These are phyloP conservation scores for Trichosporon sp. DNA, from an alignment of 1,284 basidiomycete species.

Conservation along the genomic window DNA sequence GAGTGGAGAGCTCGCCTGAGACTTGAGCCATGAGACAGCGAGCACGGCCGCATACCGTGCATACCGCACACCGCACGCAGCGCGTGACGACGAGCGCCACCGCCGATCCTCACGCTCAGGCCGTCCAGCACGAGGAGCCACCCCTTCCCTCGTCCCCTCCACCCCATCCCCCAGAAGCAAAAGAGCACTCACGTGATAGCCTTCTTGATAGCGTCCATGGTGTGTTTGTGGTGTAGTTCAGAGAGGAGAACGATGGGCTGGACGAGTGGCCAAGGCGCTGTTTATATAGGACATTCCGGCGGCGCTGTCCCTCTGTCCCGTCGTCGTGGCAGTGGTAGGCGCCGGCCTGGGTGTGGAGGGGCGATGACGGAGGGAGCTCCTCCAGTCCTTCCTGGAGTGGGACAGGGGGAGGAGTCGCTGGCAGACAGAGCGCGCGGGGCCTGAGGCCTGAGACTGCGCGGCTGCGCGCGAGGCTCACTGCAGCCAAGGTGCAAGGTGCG, in stretches of 20 bases:
- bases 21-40: too few species aligned
- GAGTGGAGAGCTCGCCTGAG: too few species aligned
- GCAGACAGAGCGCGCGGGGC: too few species aligned
- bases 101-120: neutral
- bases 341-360: neutral
- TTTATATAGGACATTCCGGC: neutral
- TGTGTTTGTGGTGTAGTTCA: neutral
- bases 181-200: conserved; percentile 11
- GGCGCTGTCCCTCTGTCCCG: neutral
- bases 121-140: neutral
- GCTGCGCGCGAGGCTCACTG: too few species aligned
- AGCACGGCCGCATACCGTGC: too few species aligned
- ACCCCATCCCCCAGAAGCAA: neutral
- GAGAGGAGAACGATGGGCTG: neutral
- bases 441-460: too few species aligned
- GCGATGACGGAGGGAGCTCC: neutral
- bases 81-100: neutral
- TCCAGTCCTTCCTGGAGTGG: neutral
- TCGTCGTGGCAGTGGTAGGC: too few species aligned
- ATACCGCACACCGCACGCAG: too few species aligned
- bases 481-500: too few species aligned
- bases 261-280: neutral
- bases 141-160: neutral
- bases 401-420: neutral
- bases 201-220: conserved; percentile 23